These are phyloP conservation scores for Jamesozyma gamospora DNA, from an alignment of 805 yeast genomes.

Conservation along the genomic window DNA sequence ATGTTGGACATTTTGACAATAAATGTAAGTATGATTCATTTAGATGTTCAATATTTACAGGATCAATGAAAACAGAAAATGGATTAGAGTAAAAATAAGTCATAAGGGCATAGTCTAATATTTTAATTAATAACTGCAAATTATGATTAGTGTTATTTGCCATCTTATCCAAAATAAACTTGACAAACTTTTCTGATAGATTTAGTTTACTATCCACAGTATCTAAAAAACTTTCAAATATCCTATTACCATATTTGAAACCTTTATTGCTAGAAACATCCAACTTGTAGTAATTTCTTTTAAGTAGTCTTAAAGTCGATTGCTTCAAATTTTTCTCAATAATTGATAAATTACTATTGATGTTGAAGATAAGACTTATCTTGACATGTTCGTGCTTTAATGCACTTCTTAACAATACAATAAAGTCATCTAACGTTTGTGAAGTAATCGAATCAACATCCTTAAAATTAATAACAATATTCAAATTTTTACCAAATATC, in stretches of 20 bases:
- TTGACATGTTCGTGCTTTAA: conserved; percentile 19
- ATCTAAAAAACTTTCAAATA: conserved; percentile 26
- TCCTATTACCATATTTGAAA: conserved; percentile 26
- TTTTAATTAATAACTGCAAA: conserved; percentile 24
- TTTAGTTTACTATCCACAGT: conserved; percentile 29
- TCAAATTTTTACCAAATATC: conserved; percentile 19
- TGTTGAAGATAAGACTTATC: conserved; percentile 24
- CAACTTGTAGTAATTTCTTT: conserved; percentile 19
- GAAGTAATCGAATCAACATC: conserved; percentile 28
- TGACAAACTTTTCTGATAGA: conserved; percentile 23
- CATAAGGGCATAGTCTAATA: conserved; percentile 28
- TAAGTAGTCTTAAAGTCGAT: conserved; percentile 24
- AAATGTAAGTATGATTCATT: conserved; percentile 21
- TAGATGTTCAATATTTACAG: conserved; percentile 22
- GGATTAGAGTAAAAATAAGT: conserved; percentile 29
- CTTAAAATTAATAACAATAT: conserved; percentile 25
- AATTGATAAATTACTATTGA: conserved; percentile 27
- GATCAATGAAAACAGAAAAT: conserved; percentile 29
- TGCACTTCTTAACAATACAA: conserved; percentile 21
- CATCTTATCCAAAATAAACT: conserved; percentile 26
- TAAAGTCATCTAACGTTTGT: conserved; percentile 21
- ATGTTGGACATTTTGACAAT: conserved; percentile 26
- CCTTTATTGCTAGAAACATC: conserved; percentile 28
- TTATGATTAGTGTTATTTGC: conserved; percentile 26
- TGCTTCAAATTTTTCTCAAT: conserved; percentile 27